phyloP scores from a whole-genome alignment of 148 eudicot genomes.

The Cornus suecica region DNA sequence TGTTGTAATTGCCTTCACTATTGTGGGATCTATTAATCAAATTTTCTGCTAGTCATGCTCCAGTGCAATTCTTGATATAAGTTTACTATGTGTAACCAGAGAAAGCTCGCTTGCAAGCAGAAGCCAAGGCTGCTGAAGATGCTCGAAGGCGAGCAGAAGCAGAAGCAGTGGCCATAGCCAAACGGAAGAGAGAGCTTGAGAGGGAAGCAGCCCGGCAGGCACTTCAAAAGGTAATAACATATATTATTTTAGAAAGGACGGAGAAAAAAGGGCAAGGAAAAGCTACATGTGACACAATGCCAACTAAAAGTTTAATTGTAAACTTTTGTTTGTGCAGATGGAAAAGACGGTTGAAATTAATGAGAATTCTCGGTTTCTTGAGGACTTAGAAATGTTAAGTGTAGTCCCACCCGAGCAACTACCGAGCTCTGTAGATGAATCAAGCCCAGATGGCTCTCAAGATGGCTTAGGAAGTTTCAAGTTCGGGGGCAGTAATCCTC shows the following conservation, averaged over 20 bases:
- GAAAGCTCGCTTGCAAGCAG: slow-evolving; percentile 74
- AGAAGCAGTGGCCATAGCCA: slow-evolving; percentile 67
- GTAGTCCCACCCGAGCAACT: slow-evolving; percentile 41
- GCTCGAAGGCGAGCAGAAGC: slow-evolving; percentile 63
- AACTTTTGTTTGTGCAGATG: slow-evolving; percentile 40
- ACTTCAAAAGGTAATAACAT: slow-evolving; percentile 42
- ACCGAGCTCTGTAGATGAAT: slow-evolving; percentile 53
- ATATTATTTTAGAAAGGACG: background rate
- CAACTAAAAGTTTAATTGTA: background rate
- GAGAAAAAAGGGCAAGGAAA: background rate
- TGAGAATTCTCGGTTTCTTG: slow-evolving; percentile 54
- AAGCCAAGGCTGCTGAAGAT: slow-evolving; percentile 80
- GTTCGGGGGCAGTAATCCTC: slow-evolving; percentile 56
- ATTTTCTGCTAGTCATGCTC: background rate
- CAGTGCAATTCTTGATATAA: background rate
- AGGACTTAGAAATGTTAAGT: slow-evolving; percentile 62
- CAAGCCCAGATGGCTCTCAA: slow-evolving; percentile 52
- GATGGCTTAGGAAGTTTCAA: slow-evolving; percentile 61
- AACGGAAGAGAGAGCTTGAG: slow-evolving; percentile 56
- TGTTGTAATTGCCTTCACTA: background rate
- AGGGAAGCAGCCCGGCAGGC: slow-evolving; percentile 84
- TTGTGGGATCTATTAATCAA: background rate
- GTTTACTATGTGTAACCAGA: slow-evolving; percentile 35
- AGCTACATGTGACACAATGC: background rate
- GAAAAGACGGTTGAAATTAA: slow-evolving; percentile 78